phyloP scores from a whole-genome alignment of 371 early-diverging fungal species.

The Umbelopsis sp. region DNA sequence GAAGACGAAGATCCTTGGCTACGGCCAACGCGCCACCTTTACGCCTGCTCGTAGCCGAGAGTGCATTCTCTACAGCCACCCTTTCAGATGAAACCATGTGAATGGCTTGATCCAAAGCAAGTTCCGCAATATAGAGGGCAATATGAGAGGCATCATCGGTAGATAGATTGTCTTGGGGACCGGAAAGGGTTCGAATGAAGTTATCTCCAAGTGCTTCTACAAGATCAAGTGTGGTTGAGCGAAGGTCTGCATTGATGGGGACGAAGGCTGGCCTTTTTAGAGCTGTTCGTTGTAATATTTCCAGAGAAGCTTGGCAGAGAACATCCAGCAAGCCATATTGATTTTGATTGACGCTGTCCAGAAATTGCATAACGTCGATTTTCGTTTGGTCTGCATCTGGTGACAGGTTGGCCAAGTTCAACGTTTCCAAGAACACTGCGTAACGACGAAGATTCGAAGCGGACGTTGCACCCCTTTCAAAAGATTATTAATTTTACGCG shows the following conservation, averaged over 20 bases:
- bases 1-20: constrained; percentile 2
- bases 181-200: neutral
- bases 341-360: neutral
- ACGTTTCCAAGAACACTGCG: neutral
- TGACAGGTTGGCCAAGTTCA: neutral
- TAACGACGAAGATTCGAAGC: neutral
- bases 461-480: neutral
- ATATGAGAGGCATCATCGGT: neutral
- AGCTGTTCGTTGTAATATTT: neutral
- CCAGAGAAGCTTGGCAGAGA: neutral
- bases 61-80: constrained; percentile 1
- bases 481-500: neutral
- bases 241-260: neutral
- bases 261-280: neutral
- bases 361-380: neutral
- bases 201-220: neutral
- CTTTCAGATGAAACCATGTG: constrained; percentile 1
- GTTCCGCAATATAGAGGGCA: neutral
- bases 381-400: neutral
- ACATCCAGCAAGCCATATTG: constrained; percentile 8
- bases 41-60: neutral
- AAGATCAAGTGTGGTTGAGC: constrained; percentile 7
- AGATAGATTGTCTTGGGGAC: neutral
- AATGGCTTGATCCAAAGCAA: constrained; percentile 8
- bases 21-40: constrained; percentile 12